phyloP scores from a whole-genome alignment of 164 flowering plant species.

The Vitis amurensis region DNA sequence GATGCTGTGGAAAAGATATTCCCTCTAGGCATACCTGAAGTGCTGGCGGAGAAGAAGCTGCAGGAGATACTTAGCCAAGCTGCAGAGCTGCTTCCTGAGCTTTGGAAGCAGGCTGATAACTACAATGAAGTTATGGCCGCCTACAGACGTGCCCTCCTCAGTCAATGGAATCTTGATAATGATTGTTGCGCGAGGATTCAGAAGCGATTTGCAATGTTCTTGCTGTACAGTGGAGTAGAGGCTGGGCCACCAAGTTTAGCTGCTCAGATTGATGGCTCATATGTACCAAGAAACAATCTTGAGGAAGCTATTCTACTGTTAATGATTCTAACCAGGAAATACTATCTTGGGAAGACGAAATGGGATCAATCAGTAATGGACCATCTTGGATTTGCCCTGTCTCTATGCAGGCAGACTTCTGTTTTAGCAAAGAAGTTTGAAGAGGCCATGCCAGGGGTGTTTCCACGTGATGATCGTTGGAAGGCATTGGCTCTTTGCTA shows the following conservation, averaged over 20 bases:
- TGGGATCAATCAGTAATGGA: constrained; percentile 93
- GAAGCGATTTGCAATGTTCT: constrained; percentile 75
- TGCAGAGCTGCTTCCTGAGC: constrained; percentile 94
- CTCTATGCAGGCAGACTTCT: constrained; percentile 75
- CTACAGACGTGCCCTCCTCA: constrained; percentile 82
- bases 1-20: constrained; percentile 93
- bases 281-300: constrained; percentile 81
- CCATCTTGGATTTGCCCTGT: constrained; percentile 81
- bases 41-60: constrained; percentile 64
- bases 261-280: constrained; percentile 72
- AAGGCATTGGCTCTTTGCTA: constrained; percentile 75
- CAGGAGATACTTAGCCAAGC: constrained; percentile 89
- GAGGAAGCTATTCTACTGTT: constrained; percentile 90
- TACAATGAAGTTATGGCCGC: constrained; percentile 73
- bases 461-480: constrained; percentile 81
- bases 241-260: constrained; percentile 83
- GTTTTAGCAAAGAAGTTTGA: constrained; percentile 73
- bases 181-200: constrained; percentile 85
- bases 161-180: constrained; percentile 87
- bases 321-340: constrained; percentile 80
- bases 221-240: constrained; percentile 87
- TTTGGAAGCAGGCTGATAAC: constrained; percentile 80
- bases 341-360: constrained; percentile 52
- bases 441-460: constrained; percentile 80
- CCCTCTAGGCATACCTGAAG: constrained; percentile 67